Evolutionary conservation across 192 early-diverging fungal species (phyloP), one percentile per base, ranked within the genome.

Genomic region (Kappamyces sp.): DNA sequence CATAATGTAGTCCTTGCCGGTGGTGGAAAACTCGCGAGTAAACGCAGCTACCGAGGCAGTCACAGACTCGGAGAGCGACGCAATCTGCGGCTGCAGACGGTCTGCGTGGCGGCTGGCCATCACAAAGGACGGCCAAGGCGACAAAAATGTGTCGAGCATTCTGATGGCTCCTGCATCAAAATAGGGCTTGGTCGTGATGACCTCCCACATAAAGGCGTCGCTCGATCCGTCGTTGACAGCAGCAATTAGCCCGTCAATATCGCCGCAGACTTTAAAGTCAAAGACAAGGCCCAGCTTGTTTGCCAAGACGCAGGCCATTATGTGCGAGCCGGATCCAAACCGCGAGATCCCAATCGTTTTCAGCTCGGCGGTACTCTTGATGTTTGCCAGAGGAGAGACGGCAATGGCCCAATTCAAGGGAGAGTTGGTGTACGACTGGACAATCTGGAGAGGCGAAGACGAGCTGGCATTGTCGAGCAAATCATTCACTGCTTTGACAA

Each of bases 131-230:
- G 55, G 55, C 55, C 55, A 58, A 5, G 55, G 55, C 5, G 31
- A 42, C n/a, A 9, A 6, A 36, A 58, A 6, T n/a, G 34, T 58
- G 13, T 40, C 36, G 5, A 58, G 55, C 55, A 58, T 58, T 6
- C 9, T 8, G 33, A 58, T 23, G 31, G 10, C 7, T 5, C 47
- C 23, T 1, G n/a, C 47, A 33, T 58, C 47, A 13, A 48, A 61
- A 23, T 36, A 58, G 6, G 55, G 55, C 66, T 95, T 90, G 63
- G 90, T 95, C n/a, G 91, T 95, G 37, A 91, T 86, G 0, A 82
- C 76, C 60, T 95, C 92, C 92, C 92, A 95, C 61, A 95, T 71
- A 54, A 95, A 95, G 4, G 83, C 87, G 69, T 93, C 92, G 3
- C 69, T 70, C 3, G 64, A 55, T 23, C 79, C 80, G 3, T 71